Conservation (phyloP, 225 moss, liverwort and hornwort species). For the Pleurozium schreberi region DNA sequence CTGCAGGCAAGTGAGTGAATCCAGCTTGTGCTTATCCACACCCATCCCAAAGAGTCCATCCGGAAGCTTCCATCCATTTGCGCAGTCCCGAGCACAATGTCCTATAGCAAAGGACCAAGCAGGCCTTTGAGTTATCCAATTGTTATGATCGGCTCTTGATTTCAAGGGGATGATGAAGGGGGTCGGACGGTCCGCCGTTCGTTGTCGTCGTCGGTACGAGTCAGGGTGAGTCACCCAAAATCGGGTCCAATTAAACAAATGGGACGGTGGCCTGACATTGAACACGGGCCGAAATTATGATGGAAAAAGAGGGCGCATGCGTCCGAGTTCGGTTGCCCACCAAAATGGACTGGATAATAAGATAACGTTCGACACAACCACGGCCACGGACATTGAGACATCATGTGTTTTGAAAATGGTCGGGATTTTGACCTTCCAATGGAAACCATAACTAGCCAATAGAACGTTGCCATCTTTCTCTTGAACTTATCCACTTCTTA, state of each 20-base stretch:
- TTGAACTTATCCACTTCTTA: neutral
- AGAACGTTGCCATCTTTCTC: rapidly evolving
- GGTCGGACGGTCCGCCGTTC: too few species aligned
- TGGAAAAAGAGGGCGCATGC: neutral
- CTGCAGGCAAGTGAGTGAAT: too few species aligned
- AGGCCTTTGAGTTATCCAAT: neutral
- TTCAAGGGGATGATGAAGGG: neutral
- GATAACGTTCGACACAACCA: neutral
- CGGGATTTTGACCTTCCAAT: neutral
- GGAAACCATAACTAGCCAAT: neutral
- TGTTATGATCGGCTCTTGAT: too few species aligned
- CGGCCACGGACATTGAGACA: neutral
- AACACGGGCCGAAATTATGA: neutral
- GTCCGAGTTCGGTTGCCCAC: neutral
- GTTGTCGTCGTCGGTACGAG: neutral
- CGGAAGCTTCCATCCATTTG: too few species aligned
- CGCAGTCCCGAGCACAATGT: too few species aligned
- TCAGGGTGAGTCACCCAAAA: neutral
- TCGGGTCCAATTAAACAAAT: too few species aligned
- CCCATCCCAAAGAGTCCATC: too few species aligned
- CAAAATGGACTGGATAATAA: neutral
- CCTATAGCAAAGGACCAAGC: too few species aligned
- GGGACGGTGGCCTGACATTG: neutral
- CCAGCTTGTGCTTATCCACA: too few species aligned
- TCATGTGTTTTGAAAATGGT: neutral